Base-by-base conservation (phyloP, 1,139 yeast genomes). In the Nakaseomyces nivariensis region DNA sequence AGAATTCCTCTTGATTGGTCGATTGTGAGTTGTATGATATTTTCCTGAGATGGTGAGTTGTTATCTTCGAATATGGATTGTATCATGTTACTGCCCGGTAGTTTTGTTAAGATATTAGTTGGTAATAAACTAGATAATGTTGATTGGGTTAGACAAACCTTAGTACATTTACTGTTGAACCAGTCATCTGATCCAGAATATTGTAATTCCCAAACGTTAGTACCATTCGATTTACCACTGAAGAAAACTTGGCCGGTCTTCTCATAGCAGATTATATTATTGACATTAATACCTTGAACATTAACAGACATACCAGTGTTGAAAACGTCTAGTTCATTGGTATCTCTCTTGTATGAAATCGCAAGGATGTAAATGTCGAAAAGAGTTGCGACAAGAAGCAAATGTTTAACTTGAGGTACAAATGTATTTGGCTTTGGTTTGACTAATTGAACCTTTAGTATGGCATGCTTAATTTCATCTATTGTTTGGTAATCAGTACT, bases 171-270 rank as follows among this genome's bases (percentile, higher is more conserved):
- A 61, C 86, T 85, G 55, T 83, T 81, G 62, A 88, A 88, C 85
- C 96, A 92, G 47, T 88, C 84, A 45, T 90, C 92, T 37, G 85
- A 79, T 55, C 82, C 85, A n/a, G 90, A 78, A 63, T 94, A 94
- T 53, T 80, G 82, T 51, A 92, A 72, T 62, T 88, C 89, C 96
- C 97, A 92, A 46, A 94, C 74, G 58, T 90, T 82, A 44, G 77
- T 71, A 3, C 92, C 95, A 58, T 86, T 89, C 22, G 83, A 74
- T 54, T 77, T 74, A 10, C 96, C 95, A 22, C 85, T 75, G 64
- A 94, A 87, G 64, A 85, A 88, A 6, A 94, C 79, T 50, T 94
- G 90, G 47, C 89, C 85, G 0, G 92, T 81, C 43, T 71, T 69
- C 29, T 79, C 79, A 60, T 81, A 79, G 1, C 77, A 73, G 0